These are phyloP conservation scores for Macrophomina tecta DNA, from an alignment of 2,329 filamentous ascomycete genomes.

Conservation along the genomic window DNA sequence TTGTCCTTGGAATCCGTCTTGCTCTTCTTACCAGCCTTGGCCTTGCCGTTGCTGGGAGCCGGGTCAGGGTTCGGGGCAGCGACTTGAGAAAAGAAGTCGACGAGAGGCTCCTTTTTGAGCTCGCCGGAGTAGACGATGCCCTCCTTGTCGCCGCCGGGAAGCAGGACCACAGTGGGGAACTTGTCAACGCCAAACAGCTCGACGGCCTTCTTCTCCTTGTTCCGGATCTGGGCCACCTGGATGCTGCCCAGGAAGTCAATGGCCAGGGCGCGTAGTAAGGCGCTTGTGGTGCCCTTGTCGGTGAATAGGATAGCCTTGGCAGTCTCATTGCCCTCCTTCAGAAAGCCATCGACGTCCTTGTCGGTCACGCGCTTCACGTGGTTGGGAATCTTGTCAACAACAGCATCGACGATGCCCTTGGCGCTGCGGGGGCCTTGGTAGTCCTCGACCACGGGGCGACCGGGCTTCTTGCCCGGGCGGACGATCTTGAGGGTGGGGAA, in stretches of 20 bases:
- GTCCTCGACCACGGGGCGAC: slow-evolving; percentile 83
- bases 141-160: slow-evolving; percentile 74
- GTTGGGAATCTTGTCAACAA: slow-evolving; percentile 88
- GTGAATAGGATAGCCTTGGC: slow-evolving; percentile 92
- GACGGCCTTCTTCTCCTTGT: slow-evolving; percentile 76
- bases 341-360: slow-evolving; percentile 77
- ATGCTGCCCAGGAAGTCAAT: slow-evolving; percentile 88
- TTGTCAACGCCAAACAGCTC: slow-evolving; percentile 76
- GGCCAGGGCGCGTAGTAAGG: slow-evolving; percentile 81
- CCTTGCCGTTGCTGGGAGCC: slow-evolving; percentile 57
- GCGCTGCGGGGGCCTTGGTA: slow-evolving; percentile 84
- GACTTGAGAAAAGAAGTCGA: slow-evolving; percentile 80
- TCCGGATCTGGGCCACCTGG: slow-evolving; percentile 79
- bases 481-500: slow-evolving; percentile 97
- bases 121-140: slow-evolving; percentile 79
- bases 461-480: slow-evolving; percentile 79
- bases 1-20: slow-evolving; percentile 49
- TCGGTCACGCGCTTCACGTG: slow-evolving; percentile 83
- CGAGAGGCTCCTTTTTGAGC: slow-evolving; percentile 81
- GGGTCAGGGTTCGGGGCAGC: slow-evolving; percentile 81
- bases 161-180: slow-evolving; percentile 80
- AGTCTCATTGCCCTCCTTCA: slow-evolving; percentile 68
- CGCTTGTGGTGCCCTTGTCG: slow-evolving; percentile 86
- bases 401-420: slow-evolving; percentile 85
- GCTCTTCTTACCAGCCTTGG: slow-evolving; percentile 52